phyloP scores from a whole-genome alignment of 1,139 yeast genomes.

The Blastobotrys persicus region DNA sequence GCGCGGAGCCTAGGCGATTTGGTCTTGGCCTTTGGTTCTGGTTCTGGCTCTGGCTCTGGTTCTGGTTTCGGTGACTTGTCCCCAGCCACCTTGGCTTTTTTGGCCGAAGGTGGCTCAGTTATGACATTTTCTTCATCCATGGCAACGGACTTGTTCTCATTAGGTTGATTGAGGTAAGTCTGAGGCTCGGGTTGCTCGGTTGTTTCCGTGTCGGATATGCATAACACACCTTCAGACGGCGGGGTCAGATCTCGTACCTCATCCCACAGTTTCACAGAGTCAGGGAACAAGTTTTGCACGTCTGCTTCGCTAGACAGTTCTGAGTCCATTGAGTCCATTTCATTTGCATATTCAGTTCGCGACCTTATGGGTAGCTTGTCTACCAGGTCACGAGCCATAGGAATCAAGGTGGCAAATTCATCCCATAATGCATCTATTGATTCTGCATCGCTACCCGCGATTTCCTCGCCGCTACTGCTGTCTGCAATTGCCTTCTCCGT shows the following conservation, averaged over 20 bases:
- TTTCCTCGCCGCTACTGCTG: background rate
- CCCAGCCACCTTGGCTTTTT: background rate
- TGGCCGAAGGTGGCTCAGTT: background rate
- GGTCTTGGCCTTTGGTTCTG: background rate
- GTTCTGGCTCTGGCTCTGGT: background rate
- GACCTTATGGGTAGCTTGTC: background rate
- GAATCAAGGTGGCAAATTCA: background rate
- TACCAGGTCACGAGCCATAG: conserved; percentile 1
- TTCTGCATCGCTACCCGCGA: background rate
- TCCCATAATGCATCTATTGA: background rate
- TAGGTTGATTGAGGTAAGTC: no score
- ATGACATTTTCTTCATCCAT: no score
- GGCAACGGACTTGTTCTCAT: no score
- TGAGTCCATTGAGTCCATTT: background rate
- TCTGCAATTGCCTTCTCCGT: background rate
- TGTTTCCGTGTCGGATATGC: background rate
- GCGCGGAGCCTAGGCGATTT: no score
- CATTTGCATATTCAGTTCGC: background rate
- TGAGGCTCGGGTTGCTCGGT: background rate
- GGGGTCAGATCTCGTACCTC: background rate
- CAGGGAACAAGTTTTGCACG: conserved; percentile 7
- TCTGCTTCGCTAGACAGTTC: conserved; percentile 2
- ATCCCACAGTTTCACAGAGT: background rate
- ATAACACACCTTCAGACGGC: background rate
- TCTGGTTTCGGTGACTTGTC: conserved; percentile 1